Percentiles rank a stretch among this genome's conserved stretches.
Conservation (phyloP, 1,284 basidiomycete genomes). For the Tremellales sp. region DNA sequence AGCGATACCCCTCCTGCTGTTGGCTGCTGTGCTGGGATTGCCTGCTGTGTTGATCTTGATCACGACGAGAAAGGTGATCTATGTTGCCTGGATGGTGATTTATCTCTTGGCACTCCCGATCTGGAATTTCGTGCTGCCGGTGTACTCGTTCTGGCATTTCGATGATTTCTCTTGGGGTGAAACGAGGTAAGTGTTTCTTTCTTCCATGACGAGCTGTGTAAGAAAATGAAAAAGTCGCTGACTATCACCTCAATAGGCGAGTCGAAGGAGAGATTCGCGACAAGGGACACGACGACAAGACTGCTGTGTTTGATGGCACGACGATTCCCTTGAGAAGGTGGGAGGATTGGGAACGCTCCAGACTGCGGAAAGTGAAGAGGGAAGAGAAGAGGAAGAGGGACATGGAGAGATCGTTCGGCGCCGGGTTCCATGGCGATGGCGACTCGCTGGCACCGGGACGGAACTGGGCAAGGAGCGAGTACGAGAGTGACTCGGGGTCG, state of each 20-base stretch:
- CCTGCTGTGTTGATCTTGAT: conserved; percentile 89
- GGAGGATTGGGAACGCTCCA: conserved; percentile 99
- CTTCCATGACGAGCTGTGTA: conserved; percentile 1
- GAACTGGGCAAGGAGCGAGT: conserved; percentile 40
- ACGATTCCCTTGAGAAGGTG: conserved; percentile 86
- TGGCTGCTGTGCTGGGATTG: conserved; percentile 85
- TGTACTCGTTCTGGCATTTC: conserved; percentile 99
- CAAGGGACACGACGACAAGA: conserved; percentile 63
- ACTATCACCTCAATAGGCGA: conserved; percentile 60
- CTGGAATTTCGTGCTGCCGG: conserved; percentile 91
- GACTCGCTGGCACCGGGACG: conserved; percentile 48
- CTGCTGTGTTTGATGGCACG: conserved; percentile 55
- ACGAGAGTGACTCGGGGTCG: conserved; percentile 59
- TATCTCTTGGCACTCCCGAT: conserved; percentile 88
- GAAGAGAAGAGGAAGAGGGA: conserved; percentile 80
- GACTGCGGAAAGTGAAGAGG: conserved; percentile 82
- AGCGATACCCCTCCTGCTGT: conserved; percentile 89
- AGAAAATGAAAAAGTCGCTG: neutral
- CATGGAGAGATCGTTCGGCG: conserved; percentile 62
- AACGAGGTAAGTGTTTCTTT: conserved; percentile 64
- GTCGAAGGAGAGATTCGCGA: conserved; percentile 80
- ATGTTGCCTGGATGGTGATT: conserved; percentile 96
- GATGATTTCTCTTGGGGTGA: conserved; percentile 97
- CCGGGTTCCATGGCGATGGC: conserved; percentile 47
- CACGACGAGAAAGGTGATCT: conserved; percentile 90